Percentiles rank a stretch among this genome's conserved stretches.
Evolutionary conservation across 805 yeast genomes (phyloP).

Genomic region (Ogataea paraovalis): DNA sequence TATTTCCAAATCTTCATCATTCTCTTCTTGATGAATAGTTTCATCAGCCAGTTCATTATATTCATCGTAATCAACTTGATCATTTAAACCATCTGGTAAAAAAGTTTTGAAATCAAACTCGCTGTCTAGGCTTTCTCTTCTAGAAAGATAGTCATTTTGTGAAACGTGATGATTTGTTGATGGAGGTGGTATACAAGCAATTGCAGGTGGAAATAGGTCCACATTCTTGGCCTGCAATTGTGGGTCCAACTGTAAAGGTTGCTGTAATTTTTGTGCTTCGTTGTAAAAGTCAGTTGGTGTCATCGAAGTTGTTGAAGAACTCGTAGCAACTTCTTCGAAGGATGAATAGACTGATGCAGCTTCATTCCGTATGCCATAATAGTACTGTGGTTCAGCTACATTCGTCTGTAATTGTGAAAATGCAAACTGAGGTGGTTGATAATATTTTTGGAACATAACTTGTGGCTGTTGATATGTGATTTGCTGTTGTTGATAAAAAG

Average conservation of each 20-base stretch:
- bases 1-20: not conserved
- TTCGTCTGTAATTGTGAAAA: not conserved
- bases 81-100: not conserved
- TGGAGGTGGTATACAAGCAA: slow-evolving; percentile 29
- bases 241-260: not conserved
- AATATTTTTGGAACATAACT: not conserved
- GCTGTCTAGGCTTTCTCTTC: slow-evolving; percentile 21
- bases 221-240: not conserved
- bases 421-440: not conserved
- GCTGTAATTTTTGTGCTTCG: not conserved
- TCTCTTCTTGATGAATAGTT: not conserved
- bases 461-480: slow-evolving; percentile 2
- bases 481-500: slow-evolving; percentile 1
- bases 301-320: slow-evolving; percentile 2
- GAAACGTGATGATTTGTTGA: slow-evolving; percentile 6
- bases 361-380: slow-evolving; percentile 5
- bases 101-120: slow-evolving; percentile 18
- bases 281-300: not conserved
- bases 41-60: slow-evolving; percentile 6
- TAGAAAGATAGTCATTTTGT: slow-evolving; percentile 11
- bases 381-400: slow-evolving; percentile 8
- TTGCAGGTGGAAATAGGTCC: slow-evolving; percentile 29
- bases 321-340: slow-evolving; percentile 9
- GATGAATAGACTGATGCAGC: slow-evolving; percentile 14
- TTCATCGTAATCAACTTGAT: not conserved